Conservation (phyloP, 495 filamentous ascomycete genomes). For the Annulohypoxylon moriforme region DNA sequence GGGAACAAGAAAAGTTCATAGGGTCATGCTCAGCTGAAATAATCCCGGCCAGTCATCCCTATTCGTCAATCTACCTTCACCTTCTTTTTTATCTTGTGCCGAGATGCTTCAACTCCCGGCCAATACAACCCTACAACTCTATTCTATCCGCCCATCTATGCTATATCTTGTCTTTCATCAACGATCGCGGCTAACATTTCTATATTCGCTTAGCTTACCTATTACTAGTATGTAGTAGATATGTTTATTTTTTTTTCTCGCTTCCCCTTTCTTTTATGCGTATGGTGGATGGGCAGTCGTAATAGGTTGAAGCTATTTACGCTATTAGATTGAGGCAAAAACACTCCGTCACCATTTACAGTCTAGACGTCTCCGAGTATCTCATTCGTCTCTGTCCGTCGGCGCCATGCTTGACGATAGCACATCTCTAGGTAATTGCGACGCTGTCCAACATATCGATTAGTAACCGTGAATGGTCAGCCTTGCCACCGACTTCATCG, state of each 20-base stretch:
- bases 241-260: background rate
- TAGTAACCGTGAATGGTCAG: constrained; percentile 17
- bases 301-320: constrained; percentile 14
- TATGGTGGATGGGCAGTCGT: background rate
- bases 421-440: background rate
- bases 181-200: background rate
- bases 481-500: constrained; percentile 31
- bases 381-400: constrained; percentile 5
- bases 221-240: no score
- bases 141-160: constrained; percentile 27
- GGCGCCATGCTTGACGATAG: constrained; percentile 25
- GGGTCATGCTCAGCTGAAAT: constrained; percentile 32
- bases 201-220: constrained; percentile 4
- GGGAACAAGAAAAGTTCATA: constrained; percentile 28
- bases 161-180: constrained; percentile 4
- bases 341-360: background rate
- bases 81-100: constrained; percentile 19
- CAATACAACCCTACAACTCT: constrained; percentile 40
- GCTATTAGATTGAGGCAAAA: constrained; percentile 31
- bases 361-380: background rate
- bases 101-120: constrained; percentile 11
- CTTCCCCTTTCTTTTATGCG: background rate
- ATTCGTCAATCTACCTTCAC: constrained; percentile 34
- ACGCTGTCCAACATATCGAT: constrained; percentile 7
- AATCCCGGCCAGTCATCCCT: background rate